Percentiles rank a stretch among this genome's conserved stretches.
Conservation (phyloP, 768 basidiomycete species). For the Trametes coccinea region DNA sequence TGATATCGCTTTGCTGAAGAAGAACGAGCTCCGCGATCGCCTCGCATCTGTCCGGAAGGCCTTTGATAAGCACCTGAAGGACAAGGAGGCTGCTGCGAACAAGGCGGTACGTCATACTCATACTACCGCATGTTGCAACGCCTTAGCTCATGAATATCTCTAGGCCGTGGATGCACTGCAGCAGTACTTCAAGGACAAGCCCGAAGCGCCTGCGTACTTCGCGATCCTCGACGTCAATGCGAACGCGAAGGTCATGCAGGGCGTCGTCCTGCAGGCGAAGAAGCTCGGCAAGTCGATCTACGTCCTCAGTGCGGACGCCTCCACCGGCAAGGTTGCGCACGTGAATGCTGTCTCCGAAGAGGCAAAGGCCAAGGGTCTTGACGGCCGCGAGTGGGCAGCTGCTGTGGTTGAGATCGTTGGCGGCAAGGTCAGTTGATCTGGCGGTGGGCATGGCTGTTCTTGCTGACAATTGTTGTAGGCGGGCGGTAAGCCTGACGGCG, state of each 20-base stretch:
- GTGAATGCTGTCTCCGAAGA: constrained; percentile 78
- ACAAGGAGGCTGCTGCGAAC: constrained; percentile 70
- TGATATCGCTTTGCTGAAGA: constrained; percentile 84
- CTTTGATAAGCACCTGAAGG: constrained; percentile 84
- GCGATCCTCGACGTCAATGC: constrained; percentile 75
- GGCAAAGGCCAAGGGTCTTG: constrained; percentile 62
- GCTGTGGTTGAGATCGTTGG: constrained; percentile 79
- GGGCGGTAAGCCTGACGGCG: constrained; percentile 92
- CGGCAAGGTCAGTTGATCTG: constrained; percentile 68
- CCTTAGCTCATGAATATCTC: background rate
- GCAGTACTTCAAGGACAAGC: constrained; percentile 76
- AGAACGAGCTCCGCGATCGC: constrained; percentile 76
- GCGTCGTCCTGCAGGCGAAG: constrained; percentile 73
- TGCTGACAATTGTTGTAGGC: constrained; percentile 49
- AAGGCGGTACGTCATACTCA: constrained; percentile 59
- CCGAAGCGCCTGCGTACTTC: constrained; percentile 68
- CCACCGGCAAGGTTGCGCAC: constrained; percentile 78
- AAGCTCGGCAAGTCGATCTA: constrained; percentile 83
- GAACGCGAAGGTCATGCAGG: constrained; percentile 84
- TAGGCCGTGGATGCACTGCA: constrained; percentile 72
- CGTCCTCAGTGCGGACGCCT: constrained; percentile 77
- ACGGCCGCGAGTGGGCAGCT: constrained; percentile 87
- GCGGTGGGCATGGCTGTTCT: background rate
- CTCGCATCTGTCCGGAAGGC: constrained; percentile 73
- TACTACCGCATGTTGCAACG: background rate